Evolutionary conservation across 176 grass and related monocot genomes (phyloP).

Genomic region (Musa schizocarpa): DNA sequence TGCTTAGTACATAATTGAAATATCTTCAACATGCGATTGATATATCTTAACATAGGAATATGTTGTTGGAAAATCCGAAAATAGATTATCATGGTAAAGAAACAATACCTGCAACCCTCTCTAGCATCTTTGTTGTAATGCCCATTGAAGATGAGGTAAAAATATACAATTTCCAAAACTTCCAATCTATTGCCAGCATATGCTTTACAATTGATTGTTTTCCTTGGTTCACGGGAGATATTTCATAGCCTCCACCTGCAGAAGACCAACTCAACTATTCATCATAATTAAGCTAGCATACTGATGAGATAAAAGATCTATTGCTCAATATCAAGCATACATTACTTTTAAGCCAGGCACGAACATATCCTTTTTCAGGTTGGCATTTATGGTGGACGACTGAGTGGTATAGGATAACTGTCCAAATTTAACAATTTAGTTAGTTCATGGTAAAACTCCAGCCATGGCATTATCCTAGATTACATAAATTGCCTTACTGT

Average conservation of each 20-base stretch:
- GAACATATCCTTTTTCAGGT: conserved; percentile 74
- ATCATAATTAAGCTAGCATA: not conserved
- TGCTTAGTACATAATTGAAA: conserved; percentile 29
- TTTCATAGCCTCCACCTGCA: conserved; percentile 96
- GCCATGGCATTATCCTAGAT: not conserved
- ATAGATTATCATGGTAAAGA: not conserved
- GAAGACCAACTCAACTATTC: not conserved
- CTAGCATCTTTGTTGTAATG: conserved; percentile 76
- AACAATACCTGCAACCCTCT: conserved; percentile 68
- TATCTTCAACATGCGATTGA: not conserved
- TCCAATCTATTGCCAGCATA: conserved; percentile 99
- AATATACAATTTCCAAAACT: conserved; percentile 95
- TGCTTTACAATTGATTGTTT: conserved; percentile 92
- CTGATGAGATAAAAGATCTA: not conserved
- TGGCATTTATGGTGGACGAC: conserved; percentile 76
- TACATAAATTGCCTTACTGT: conserved; percentile 38
- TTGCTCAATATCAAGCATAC: conserved; percentile 44
- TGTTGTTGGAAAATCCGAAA: not conserved
- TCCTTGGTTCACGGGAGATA: conserved; percentile 89
- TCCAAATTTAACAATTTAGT: conserved; percentile 2
- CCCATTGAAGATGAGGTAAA: conserved; percentile 70
- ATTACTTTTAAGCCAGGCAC: conserved; percentile 99
- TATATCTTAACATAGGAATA: not conserved
- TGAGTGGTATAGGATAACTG: conserved; percentile 96
- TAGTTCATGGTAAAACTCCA: conserved; percentile 2